A percentile compares a stretch with the other conserved stretches of the same genome.
These are phyloP conservation scores for Emericellopsis cladophorae DNA, from an alignment of 2,329 filamentous ascomycete species.

Conservation along the genomic window DNA sequence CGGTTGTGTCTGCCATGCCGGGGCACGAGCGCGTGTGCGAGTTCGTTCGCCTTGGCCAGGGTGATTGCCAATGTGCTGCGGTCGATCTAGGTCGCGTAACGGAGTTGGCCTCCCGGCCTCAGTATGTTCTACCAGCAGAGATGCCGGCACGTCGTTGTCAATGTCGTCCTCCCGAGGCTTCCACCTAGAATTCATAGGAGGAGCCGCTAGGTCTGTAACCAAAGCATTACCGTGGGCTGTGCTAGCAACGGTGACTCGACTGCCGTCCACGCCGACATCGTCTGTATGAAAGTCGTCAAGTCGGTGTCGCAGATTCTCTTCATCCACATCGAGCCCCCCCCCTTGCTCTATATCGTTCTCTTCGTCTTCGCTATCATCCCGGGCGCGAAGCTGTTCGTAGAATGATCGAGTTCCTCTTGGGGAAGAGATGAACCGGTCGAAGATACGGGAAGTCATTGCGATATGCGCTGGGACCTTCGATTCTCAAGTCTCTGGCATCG, in stretches of 20 bases:
- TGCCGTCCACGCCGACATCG: slow-evolving; percentile 30
- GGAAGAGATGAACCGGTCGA: slow-evolving; percentile 2
- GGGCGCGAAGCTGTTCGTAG: slow-evolving; percentile 33
- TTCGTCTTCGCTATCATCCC: slow-evolving; percentile 15
- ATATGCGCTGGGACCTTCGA: too few species aligned
- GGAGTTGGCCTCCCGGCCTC: slow-evolving; percentile 9
- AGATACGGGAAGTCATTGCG: slow-evolving; percentile 5
- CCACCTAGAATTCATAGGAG: neutral
- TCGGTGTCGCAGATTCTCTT: slow-evolving; percentile 38
- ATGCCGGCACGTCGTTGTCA: slow-evolving; percentile 51
- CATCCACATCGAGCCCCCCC: slow-evolving; percentile 23
- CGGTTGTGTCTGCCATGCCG: too few species aligned
- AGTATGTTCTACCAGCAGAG: slow-evolving; percentile 45
- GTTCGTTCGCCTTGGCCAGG: slow-evolving; percentile 21
- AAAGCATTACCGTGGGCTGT: slow-evolving; percentile 5
- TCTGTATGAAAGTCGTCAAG: slow-evolving; percentile 38
- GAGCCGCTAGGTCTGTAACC: too few species aligned
- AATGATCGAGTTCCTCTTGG: slow-evolving; percentile 21
- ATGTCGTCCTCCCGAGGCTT: slow-evolving; percentile 28
- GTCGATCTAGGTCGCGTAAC: neutral
- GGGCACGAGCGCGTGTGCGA: slow-evolving; percentile 24
- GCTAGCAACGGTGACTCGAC: slow-evolving; percentile 28
- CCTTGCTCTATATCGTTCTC: slow-evolving; percentile 1
- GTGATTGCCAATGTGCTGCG: slow-evolving; percentile 9
- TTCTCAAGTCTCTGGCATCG: too few species aligned